These are phyloP conservation scores for Fraxinus sp. DNA, from an alignment of 305 asterid genomes.

Conservation along the genomic window DNA sequence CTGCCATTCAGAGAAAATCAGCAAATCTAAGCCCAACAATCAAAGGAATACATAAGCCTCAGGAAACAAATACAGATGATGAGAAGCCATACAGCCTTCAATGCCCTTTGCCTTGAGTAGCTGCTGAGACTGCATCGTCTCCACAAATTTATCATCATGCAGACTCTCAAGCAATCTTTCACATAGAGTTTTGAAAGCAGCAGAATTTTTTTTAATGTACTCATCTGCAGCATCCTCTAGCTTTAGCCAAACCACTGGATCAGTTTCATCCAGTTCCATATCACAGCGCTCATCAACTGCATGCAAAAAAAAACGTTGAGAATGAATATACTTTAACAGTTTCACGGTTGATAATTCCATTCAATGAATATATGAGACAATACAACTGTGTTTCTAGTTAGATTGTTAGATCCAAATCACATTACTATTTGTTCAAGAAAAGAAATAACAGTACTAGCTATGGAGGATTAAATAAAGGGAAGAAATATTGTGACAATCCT, in stretches of 20 bases:
- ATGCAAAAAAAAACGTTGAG: conserved; percentile 24
- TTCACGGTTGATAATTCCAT: not conserved
- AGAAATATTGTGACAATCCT: not conserved
- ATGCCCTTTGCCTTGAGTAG: conserved; percentile 53
- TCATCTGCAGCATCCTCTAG: conserved; percentile 88
- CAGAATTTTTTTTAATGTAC: conserved; percentile 62
- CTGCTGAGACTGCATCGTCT: conserved; percentile 57
- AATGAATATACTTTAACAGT: not conserved
- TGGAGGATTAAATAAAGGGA: conserved; percentile 8
- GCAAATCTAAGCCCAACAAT: conserved; percentile 15
- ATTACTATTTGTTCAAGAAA: conserved; percentile 1
- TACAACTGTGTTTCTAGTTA: not conserved
- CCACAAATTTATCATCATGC: conserved; percentile 67
- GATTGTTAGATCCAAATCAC: not conserved
- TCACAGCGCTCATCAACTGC: conserved; percentile 98
- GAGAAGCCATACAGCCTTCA: conserved; percentile 27
- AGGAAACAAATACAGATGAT: conserved; percentile 21
- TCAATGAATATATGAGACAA: not conserved
- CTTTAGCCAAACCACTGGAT: conserved; percentile 85
- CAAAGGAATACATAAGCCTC: conserved; percentile 23
- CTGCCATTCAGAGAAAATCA: conserved; percentile 30
- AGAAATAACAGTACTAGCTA: not conserved
- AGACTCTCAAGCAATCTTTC: conserved; percentile 79
- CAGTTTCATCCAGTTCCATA: conserved; percentile 99
- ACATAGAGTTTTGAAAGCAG: conserved; percentile 67